Evolutionary conservation across 2,329 filamentous ascomycete species (phyloP).

Genomic region (Paramyrothecium sp.): DNA sequence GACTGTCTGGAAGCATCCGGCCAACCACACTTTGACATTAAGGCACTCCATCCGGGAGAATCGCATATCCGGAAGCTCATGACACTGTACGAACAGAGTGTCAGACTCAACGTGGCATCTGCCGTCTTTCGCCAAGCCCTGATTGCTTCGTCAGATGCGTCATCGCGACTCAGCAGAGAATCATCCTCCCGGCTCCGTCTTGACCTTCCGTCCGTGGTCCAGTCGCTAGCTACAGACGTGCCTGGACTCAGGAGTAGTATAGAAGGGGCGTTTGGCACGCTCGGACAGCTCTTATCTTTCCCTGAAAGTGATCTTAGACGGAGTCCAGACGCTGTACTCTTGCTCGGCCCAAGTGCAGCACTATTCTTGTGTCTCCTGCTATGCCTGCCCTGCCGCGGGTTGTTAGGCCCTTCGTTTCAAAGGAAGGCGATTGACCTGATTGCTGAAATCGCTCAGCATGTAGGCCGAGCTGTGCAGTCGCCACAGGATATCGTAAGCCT

Average conservation of each 20-base stretch:
- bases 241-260: too few species aligned
- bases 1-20: too few species aligned
- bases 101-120: slow-evolving; percentile 11
- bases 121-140: slow-evolving; percentile 12
- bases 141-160: slow-evolving; percentile 5
- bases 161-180: too few species aligned
- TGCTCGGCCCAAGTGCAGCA: slow-evolving; percentile 11
- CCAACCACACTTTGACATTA: too few species aligned
- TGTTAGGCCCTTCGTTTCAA: slow-evolving; percentile 12
- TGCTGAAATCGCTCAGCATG: slow-evolving; percentile 5
- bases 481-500: slow-evolving; percentile 12
- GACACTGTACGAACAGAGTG: slow-evolving; percentile 12
- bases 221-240: too few species aligned
- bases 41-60: too few species aligned
- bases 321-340: slow-evolving; percentile 10
- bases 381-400: slow-evolving; percentile 10
- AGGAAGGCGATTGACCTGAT: slow-evolving; percentile 7
- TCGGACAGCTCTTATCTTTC: slow-evolving; percentile 6
- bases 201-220: too few species aligned
- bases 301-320: slow-evolving; percentile 9
- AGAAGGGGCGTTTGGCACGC: too few species aligned
- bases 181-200: too few species aligned
- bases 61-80: neutral
- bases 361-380: slow-evolving; percentile 11
- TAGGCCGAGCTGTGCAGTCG: slow-evolving; percentile 7